These are phyloP conservation scores for Saccharomycopsis fibuligera DNA, from an alignment of 805 yeast species.

Conservation along the genomic window DNA sequence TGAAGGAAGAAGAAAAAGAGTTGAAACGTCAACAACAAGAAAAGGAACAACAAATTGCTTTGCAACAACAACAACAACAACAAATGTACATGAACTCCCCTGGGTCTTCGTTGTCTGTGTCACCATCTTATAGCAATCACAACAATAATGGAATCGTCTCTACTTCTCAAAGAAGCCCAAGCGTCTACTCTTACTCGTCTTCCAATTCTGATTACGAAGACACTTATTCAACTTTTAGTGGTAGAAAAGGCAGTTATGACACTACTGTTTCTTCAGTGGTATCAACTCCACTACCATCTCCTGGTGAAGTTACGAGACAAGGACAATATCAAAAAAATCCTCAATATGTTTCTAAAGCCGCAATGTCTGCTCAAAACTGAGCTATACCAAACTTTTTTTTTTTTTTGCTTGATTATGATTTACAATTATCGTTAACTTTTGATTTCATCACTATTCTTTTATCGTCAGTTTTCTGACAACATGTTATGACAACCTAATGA, in stretches of 20 bases:
- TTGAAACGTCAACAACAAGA: slow-evolving; percentile 5
- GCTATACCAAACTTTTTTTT: too few relatives aligned
- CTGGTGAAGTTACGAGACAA: neutral
- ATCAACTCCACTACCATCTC: slow-evolving; percentile 9
- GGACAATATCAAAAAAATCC: neutral
- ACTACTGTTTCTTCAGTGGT: slow-evolving; percentile 2
- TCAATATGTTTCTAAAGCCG: too few relatives aligned
- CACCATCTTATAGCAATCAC: neutral
- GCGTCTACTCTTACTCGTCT: slow-evolving; percentile 17
- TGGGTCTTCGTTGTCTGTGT: neutral
- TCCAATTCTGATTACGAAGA: slow-evolving; percentile 36
- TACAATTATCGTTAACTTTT: too few relatives aligned
- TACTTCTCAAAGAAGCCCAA: slow-evolving; percentile 1
- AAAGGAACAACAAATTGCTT: neutral
- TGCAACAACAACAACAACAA: slow-evolving; percentile 2
- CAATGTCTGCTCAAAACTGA: too few relatives aligned
- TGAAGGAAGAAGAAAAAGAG: slow-evolving; percentile 19
- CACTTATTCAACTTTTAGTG: slow-evolving; percentile 12
- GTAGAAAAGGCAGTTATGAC: slow-evolving; percentile 11
- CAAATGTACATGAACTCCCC: neutral
- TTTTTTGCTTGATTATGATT: neutral
- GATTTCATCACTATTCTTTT: too few relatives aligned
- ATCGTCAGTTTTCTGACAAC: too few relatives aligned
- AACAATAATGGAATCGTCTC: too few relatives aligned
- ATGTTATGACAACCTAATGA: too few relatives aligned